Percentiles rank a stretch among this genome's conserved stretches.
phyloP scores from a whole-genome alignment of 177 flowering plant species.

The Tripterygium wilfordii region DNA sequence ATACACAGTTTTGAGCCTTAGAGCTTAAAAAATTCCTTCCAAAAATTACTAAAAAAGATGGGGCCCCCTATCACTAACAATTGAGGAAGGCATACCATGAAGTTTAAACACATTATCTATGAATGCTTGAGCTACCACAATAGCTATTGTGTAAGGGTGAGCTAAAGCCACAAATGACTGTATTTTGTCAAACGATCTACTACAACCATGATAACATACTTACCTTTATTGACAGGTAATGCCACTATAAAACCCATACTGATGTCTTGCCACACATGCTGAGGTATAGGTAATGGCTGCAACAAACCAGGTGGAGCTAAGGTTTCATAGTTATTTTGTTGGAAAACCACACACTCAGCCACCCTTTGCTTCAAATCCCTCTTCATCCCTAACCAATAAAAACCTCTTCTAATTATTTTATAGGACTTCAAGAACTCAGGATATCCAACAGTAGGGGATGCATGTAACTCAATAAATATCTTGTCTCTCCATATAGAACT shows the following conservation, averaged over 20 bases:
- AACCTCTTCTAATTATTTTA: neutral
- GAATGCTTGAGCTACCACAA: conserved; percentile 3
- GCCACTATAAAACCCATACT: conserved; percentile 16
- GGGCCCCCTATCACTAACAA: conserved; percentile 11
- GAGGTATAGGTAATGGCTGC: conserved; percentile 10
- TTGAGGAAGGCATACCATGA: conserved; percentile 14
- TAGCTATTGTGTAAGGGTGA: conserved; percentile 11
- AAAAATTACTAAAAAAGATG: conserved; percentile 14
- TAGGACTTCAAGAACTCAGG: neutral
- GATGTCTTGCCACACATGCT: conserved; percentile 8
- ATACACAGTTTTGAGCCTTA: neutral
- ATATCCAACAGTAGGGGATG: neutral
- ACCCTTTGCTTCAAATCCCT: neutral
- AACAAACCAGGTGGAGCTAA: neutral
- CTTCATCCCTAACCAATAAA: neutral
- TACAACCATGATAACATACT: conserved; percentile 7
- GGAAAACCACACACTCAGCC: conserved; percentile 5
- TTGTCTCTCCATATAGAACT: neutral
- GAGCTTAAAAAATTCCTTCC: conserved; percentile 9
- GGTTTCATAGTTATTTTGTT: neutral
- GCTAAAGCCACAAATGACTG: conserved; percentile 6
- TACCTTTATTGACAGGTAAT: conserved; percentile 7
- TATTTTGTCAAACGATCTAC: conserved; percentile 18
- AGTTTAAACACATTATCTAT: neutral
- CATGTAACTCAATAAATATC: neutral